These are phyloP conservation scores for Tetrahymena thermophila DNA, from an alignment of 73 alveolate genomes.

Conservation along the genomic window DNA sequence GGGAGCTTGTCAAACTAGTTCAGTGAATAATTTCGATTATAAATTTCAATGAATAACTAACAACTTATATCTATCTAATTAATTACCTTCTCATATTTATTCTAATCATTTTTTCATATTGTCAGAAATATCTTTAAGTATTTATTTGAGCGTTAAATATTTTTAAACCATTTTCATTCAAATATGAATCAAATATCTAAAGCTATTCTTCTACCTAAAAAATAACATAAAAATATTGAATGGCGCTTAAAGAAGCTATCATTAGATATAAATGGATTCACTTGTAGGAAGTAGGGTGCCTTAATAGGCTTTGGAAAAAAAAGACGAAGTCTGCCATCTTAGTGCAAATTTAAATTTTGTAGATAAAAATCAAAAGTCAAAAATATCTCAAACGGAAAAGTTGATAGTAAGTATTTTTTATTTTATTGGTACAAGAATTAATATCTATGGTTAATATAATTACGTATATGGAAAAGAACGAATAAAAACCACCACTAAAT, in stretches of 20 bases:
- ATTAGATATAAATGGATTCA: too few species aligned
- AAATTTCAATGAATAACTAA: neutral
- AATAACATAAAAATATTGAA: neutral
- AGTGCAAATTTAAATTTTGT: neutral
- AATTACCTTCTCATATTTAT: neutral
- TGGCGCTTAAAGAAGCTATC: neutral
- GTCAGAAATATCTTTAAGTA: neutral
- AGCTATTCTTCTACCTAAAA: neutral
- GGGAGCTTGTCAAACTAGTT: neutral
- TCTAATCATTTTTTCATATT: neutral
- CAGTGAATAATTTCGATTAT: neutral
- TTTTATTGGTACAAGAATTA: neutral
- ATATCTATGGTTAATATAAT: neutral
- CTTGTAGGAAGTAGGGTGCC: too few species aligned
- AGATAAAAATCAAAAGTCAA: neutral
- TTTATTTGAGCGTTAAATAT: neutral
- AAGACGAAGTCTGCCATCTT: neutral
- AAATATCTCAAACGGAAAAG: neutral
- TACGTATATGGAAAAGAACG: neutral
- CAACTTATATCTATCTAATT: neutral
- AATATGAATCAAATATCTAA: neutral
- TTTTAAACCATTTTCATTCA: neutral
- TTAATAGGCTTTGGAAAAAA: too few species aligned
- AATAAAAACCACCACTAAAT: neutral
- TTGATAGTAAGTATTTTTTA: neutral